Base-by-base conservation (phyloP, 2,329 filamentous ascomycete species). In the Tolypocladium guangdongense region DNA sequence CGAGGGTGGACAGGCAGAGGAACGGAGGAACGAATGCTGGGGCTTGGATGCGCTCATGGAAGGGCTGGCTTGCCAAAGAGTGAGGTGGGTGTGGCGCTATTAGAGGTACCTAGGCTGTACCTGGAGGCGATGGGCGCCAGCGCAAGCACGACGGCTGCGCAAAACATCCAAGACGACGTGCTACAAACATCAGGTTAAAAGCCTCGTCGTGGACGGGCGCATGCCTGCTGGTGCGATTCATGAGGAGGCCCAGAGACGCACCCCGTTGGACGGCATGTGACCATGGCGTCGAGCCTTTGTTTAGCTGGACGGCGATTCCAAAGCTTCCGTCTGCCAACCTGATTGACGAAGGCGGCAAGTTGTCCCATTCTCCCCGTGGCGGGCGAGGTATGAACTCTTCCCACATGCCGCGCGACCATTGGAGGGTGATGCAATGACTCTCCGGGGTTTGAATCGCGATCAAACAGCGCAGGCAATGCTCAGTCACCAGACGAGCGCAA, bases 21-120 rank as follows among this genome's bases (percentile, higher is more conserved):
- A 56, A 55, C 41, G 54, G 49, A 52, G 43, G 20, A 38, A 49
- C 36, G 33, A 50, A 52, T 45, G 53, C 49, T 51, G 37, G 39
- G 45, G 14, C 20, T 30, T 37, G 46, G 50, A 49, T 50, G 52
- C 30, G 36, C 49, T 52, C 37, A 52, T 48, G 41, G 41, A 12
- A 27, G 22, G 20, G 22, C 39, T 24, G 30, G 27, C 27, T 27
- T 27, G 27, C 27, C 27, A 27, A 6, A 3, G 3, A 8, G 12
- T 7, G 27, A 6, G 43, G 7, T 24, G 43, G 43, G 43, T 12
- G 43, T 47, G 43, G 27, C 27, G 11, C 43, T 47, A 47, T 32
- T 20, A 11, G 16, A 20, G 43, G 37, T 54, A 52, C 45, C 36
- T 27, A 11, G 27, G 7, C 37, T 43, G 38, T 43, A 51, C 50